Conservation (phyloP, 192 early-diverging fungal genomes). For the Spizellomyces sp. region DNA sequence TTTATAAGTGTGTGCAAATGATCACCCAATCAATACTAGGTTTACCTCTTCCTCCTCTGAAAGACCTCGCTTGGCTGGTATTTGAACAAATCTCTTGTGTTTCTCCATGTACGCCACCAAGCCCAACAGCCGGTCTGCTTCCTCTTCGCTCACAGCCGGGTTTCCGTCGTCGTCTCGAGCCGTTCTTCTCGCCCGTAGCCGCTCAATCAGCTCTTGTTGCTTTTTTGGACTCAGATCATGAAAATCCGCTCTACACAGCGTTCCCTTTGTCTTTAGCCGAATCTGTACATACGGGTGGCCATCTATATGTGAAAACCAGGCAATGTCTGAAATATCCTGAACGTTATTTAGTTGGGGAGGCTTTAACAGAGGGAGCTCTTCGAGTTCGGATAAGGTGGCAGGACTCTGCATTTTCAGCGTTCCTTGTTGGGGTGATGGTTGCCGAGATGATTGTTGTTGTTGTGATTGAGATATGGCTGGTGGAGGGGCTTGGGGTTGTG, state of each 20-base stretch:
- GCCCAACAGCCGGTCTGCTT: background rate
- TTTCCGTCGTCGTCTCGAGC: background rate
- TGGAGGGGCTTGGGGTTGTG: too few species aligned
- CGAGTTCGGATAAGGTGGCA: constrained; percentile 2
- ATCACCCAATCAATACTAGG: too few species aligned
- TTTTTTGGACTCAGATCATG: constrained; percentile 24
- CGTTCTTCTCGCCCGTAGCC: constrained; percentile 1
- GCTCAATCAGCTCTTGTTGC: constrained; percentile 24
- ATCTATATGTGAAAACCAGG: constrained; percentile 17
- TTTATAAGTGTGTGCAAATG: too few species aligned
- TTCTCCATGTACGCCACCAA: constrained; percentile 20
- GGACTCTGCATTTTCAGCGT: too few species aligned
- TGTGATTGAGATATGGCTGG: too few species aligned
- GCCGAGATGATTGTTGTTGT: too few species aligned
- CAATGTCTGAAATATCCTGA: constrained; percentile 20
- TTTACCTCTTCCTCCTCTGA: background rate
- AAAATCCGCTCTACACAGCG: constrained; percentile 20
- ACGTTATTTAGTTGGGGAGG: constrained; percentile 32
- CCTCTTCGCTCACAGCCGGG: background rate
- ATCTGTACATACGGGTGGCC: constrained; percentile 24
- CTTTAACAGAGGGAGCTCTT: constrained; percentile 19
- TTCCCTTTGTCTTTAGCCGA: constrained; percentile 27
- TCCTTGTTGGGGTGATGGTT: too few species aligned
- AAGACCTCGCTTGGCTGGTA: background rate
- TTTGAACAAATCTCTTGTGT: constrained; percentile 4